Percentiles rank a stretch among this genome's conserved stretches.
Evolutionary conservation across 2,329 filamentous ascomycete species (phyloP).

Genomic region (Neofusicoccum laricinum): DNA sequence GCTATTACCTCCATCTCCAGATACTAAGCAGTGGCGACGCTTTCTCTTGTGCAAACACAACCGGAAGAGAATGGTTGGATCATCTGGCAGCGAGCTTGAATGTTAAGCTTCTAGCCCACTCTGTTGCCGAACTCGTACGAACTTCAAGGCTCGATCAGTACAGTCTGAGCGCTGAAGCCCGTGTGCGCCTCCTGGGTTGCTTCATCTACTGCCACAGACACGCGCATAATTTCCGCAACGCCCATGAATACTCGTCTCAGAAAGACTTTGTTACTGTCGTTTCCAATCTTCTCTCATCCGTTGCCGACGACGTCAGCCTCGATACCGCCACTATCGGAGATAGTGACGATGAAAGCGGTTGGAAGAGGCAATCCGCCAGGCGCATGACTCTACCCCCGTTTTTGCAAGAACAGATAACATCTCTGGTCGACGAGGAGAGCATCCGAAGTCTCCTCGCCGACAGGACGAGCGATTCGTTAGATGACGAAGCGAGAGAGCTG

Average conservation of each 20-base stretch:
- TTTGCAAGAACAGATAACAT: constrained; percentile 63
- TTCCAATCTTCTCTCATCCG: constrained; percentile 54
- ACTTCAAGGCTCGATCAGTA: constrained; percentile 26
- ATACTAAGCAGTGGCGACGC: constrained; percentile 33
- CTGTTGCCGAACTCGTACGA: constrained; percentile 31
- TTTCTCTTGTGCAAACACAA: constrained; percentile 30
- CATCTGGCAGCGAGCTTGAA: constrained; percentile 48
- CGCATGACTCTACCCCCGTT: constrained; percentile 34
- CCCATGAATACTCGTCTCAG: constrained; percentile 43
- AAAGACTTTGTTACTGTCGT: constrained; percentile 56
- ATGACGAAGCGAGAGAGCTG: constrained; percentile 65
- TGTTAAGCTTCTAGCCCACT: constrained; percentile 44
- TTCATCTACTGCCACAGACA: constrained; percentile 58
- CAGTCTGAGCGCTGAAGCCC: constrained; percentile 33
- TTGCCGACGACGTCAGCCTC: constrained; percentile 56
- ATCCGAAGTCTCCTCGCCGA: constrained; percentile 62
- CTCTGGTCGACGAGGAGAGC: constrained; percentile 71
- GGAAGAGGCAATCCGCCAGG: constrained; percentile 26
- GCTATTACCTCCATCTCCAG: constrained; percentile 8
- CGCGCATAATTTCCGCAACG: constrained; percentile 40
- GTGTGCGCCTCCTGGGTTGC: constrained; percentile 58
- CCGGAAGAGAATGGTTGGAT: constrained; percentile 32
- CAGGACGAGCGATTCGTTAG: constrained; percentile 30
- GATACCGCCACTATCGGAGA: constrained; percentile 31
- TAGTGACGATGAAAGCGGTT: constrained; percentile 28